A percentile compares a stretch with the other conserved stretches of the same genome.
Conservation (phyloP, 306 rosid species). For the Quercus bicolor region DNA sequence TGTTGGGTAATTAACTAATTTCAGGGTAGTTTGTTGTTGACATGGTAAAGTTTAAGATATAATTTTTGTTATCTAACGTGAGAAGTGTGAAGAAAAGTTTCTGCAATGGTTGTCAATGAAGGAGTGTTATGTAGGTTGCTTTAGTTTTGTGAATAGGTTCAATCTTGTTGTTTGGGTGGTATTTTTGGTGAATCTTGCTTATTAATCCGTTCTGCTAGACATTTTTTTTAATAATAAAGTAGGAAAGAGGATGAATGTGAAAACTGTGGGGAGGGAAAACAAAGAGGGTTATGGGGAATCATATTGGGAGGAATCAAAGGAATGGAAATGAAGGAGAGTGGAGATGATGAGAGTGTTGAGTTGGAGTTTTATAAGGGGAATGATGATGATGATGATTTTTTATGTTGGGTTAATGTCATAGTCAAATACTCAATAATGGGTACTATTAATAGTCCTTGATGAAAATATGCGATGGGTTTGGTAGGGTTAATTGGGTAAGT, state of each 20-base stretch:
- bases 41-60: not conserved
- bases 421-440: not conserved
- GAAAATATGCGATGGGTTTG: conserved; percentile 7
- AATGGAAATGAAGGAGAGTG: not conserved
- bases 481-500: not conserved
- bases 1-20: no score
- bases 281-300: conserved; percentile 12
- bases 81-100: not conserved
- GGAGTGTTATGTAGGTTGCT: no score
- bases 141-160: not conserved
- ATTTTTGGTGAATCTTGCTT: not conserved
- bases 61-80: not conserved
- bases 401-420: conserved; percentile 21
- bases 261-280: conserved; percentile 29
- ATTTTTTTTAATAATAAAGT: not conserved
- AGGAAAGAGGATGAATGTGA: conserved; percentile 24
- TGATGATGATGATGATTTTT: conserved; percentile 20
- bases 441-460: no score
- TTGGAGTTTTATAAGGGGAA: not conserved
- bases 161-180: not conserved
- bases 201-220: not conserved
- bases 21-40: not conserved
- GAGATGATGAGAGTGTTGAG: conserved; percentile 30
- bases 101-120: not conserved
- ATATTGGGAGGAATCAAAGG: conserved; percentile 1